Percentiles rank a stretch among this genome's conserved stretches.
phyloP scores from a whole-genome alignment of 208 protist genomes.

The Wallacemonas collosoma region DNA sequence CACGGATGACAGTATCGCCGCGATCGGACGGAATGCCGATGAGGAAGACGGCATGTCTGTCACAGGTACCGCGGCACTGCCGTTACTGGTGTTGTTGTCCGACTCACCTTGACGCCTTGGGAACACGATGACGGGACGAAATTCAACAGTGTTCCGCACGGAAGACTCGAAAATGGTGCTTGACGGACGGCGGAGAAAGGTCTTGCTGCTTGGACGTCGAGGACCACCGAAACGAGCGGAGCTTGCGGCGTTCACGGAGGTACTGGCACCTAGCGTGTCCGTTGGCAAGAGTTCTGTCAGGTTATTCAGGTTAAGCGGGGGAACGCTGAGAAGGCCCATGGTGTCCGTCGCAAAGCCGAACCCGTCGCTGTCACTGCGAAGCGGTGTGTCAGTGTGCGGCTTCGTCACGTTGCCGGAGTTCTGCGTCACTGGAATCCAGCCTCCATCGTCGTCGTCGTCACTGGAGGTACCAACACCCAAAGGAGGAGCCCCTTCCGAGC shows the following conservation, averaged over 20 bases:
- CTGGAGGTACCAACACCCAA: not conserved
- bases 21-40: no score
- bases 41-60: no score
- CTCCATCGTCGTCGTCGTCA: not conserved
- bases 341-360: conserved; percentile 1
- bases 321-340: not conserved
- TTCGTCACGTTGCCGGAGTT: conserved; percentile 14
- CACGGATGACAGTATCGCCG: not conserved
- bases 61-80: not conserved
- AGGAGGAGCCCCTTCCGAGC: not conserved
- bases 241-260: conserved; percentile 10
- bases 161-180: conserved; percentile 10
- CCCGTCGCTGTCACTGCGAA: not conserved
- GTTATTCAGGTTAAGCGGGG: conserved; percentile 11
- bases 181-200: conserved; percentile 7
- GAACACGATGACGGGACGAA: conserved; percentile 11
- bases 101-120: not conserved
- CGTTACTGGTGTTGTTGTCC: not conserved
- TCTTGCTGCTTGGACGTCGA: not conserved
- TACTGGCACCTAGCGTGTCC: not conserved
- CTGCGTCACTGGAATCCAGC: conserved; percentile 3
- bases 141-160: not conserved
- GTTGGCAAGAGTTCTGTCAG: conserved; percentile 3
- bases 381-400: not conserved
- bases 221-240: conserved; percentile 4